Evolutionary conservation across 352 stramenopile species (phyloP), one percentile per base, ranked within the genome.

Genomic region (Salisapilia sapeloensis): DNA sequence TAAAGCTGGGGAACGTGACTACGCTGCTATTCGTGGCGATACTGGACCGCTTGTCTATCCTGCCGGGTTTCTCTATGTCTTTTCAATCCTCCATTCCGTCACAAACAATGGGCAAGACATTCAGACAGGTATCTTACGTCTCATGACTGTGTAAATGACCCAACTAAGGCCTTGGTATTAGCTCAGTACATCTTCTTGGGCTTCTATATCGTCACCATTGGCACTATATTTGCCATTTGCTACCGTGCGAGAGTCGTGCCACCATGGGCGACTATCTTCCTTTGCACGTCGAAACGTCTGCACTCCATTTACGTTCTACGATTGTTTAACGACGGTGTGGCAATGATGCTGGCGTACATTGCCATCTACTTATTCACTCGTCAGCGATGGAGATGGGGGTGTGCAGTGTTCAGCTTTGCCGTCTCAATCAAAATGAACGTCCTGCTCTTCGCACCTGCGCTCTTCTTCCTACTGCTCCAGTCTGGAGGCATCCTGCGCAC

Each of bases 391-490:
- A 69, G 75, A 28, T 53, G 77, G 29, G 91, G 86, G 28, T 97
- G 89, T 40, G 56, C 93, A 2, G 26, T 97, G 24, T 98, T 97
- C 64, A 97, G 85, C 33, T 56, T 97, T 17, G 91, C 89, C 12
- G 91, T 98, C 6, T 96, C 83, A 21, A 84, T 99, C 48, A 99
- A 99, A 64, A 99, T 99, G 95, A 98, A 98, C 70, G 71, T 97
- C 20, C 62, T 99, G 27, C 67, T 99, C 9, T 98, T 98, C 46
- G 91, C 93, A 25, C 94, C 94, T 0, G 93, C 87, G 24, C 53
- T 99, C 2, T 82, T 98, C 31, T 84, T 98, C 36, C 53, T 99
- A 27, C 55, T 98, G 28, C 59, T 99, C 14, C 85, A 97, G 49
- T 78, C 61, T 10, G 84, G 60, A 27, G 83, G 83, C 8, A 42